Conservation (phyloP, 2,329 filamentous ascomycete species). For the Pseudogymnoascus sp. region DNA sequence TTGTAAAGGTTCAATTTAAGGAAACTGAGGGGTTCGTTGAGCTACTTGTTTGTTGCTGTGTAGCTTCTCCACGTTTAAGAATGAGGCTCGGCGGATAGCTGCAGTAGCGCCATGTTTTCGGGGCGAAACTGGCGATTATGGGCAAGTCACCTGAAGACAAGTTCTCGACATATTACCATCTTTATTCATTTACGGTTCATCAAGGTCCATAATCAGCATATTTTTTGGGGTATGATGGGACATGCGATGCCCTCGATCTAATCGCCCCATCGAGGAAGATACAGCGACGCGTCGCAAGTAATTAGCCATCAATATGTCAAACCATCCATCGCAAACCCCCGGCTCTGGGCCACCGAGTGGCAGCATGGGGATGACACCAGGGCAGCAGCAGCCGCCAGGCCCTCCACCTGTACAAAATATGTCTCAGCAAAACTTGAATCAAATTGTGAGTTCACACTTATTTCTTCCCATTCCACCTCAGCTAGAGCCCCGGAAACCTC, state of each 20-base stretch:
- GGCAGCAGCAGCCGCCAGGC: slow-evolving; percentile 40
- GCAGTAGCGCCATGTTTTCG: slow-evolving; percentile 12
- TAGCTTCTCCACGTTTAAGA: slow-evolving; percentile 9
- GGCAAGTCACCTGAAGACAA: neutral
- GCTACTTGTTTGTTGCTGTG: neutral
- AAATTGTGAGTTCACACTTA: slow-evolving; percentile 64
- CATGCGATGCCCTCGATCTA: neutral
- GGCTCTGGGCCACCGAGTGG: slow-evolving; percentile 39
- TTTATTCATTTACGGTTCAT: neutral
- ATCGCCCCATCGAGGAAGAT: neutral
- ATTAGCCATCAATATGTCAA: slow-evolving; percentile 24
- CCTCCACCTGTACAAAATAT: slow-evolving; percentile 45
- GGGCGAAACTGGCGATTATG: slow-evolving; percentile 6
- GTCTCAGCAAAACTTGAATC: slow-evolving; percentile 86
- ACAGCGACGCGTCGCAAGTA: slow-evolving; percentile 2
- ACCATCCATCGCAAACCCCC: slow-evolving; percentile 38
- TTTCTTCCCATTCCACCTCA: slow-evolving; percentile 6
- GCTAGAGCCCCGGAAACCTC: neutral
- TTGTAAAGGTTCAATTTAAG: neutral
- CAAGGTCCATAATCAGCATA: neutral
- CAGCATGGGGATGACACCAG: slow-evolving; percentile 39
- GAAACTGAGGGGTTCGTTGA: neutral
- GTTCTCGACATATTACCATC: neutral
- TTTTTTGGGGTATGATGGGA: neutral
- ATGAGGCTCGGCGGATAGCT: slow-evolving; percentile 12